These are phyloP conservation scores for Priceomyces fermenticarens DNA, from an alignment of 805 yeast genomes.

Conservation along the genomic window DNA sequence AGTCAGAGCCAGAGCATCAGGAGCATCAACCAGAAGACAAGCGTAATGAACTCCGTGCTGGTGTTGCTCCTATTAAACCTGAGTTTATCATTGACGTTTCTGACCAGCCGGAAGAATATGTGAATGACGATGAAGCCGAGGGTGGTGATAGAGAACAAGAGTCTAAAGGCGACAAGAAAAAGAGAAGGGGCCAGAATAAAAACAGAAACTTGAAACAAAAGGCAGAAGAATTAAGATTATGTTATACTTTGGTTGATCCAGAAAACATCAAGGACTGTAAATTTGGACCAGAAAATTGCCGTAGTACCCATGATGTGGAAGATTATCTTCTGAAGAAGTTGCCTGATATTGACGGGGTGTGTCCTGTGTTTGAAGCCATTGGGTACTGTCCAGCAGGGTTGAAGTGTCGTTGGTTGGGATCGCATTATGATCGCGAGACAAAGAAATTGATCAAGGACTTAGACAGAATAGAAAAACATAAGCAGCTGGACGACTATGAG, in stretches of 20 bases:
- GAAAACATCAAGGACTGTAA: constrained; percentile 47
- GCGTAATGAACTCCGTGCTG: constrained; percentile 39
- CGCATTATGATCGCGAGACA: constrained; percentile 57
- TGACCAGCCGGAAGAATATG: constrained; percentile 28
- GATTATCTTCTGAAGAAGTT: constrained; percentile 65
- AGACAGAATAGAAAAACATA: constrained; percentile 30
- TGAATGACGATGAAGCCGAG: constrained; percentile 44
- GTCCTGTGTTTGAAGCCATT: constrained; percentile 79
- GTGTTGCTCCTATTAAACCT: constrained; percentile 73
- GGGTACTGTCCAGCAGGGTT: constrained; percentile 93
- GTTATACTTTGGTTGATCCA: constrained; percentile 62
- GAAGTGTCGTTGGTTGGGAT: constrained; percentile 85
- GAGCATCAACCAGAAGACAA: too few species aligned
- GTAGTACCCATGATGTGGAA: constrained; percentile 71
- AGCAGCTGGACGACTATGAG: constrained; percentile 46
- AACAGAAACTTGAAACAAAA: constrained; percentile 71
- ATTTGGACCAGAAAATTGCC: constrained; percentile 69
- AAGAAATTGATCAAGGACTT: constrained; percentile 44
- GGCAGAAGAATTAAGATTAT: constrained; percentile 61
- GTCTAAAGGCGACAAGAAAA: constrained; percentile 39
- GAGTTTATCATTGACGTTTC: constrained; percentile 61
- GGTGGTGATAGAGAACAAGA: constrained; percentile 36
- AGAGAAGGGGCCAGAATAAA: constrained; percentile 78
- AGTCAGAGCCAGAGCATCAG: constrained; percentile 12
- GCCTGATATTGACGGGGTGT: constrained; percentile 66